Conservation (phyloP, 345 rosid genomes). For the Excoecaria agallocha region DNA sequence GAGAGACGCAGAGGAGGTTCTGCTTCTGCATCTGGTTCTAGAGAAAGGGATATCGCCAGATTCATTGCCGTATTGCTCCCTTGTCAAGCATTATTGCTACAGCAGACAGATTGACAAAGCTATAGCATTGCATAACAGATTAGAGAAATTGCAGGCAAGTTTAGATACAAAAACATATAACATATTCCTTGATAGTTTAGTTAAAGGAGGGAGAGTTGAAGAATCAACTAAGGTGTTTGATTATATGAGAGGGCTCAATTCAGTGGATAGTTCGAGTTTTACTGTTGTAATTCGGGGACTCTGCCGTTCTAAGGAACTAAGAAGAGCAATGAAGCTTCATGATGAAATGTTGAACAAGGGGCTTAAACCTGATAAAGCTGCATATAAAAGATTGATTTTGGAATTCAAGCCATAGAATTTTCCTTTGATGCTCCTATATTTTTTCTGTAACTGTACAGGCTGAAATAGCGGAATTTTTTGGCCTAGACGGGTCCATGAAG, state of each 20-base stretch:
- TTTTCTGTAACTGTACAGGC: background rate
- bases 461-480: background rate
- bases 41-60: slow-evolving; percentile 53
- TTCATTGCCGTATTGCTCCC: slow-evolving; percentile 37
- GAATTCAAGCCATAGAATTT: slow-evolving; percentile 36
- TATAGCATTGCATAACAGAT: slow-evolving; percentile 40
- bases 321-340: slow-evolving; percentile 65
- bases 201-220: slow-evolving; percentile 40
- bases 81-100: slow-evolving; percentile 55
- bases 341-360: slow-evolving; percentile 71
- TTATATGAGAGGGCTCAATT: slow-evolving; percentile 42
- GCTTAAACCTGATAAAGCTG: slow-evolving; percentile 51
- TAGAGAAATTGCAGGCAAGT: slow-evolving; percentile 46
- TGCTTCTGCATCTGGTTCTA: slow-evolving; percentile 45
- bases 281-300: slow-evolving; percentile 46
- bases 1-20: slow-evolving; percentile 52
- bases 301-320: slow-evolving; percentile 48
- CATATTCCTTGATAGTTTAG: slow-evolving; percentile 43
- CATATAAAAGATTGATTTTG: slow-evolving; percentile 56
- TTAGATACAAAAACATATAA: slow-evolving; percentile 52
- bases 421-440: background rate
- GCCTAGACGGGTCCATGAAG: background rate
- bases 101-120: slow-evolving; percentile 50
- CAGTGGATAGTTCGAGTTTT: slow-evolving; percentile 46
- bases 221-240: slow-evolving; percentile 50